phyloP scores from a whole-genome alignment of 1,139 yeast genomes.

The Zygosaccharomyces pseudobailii region DNA sequence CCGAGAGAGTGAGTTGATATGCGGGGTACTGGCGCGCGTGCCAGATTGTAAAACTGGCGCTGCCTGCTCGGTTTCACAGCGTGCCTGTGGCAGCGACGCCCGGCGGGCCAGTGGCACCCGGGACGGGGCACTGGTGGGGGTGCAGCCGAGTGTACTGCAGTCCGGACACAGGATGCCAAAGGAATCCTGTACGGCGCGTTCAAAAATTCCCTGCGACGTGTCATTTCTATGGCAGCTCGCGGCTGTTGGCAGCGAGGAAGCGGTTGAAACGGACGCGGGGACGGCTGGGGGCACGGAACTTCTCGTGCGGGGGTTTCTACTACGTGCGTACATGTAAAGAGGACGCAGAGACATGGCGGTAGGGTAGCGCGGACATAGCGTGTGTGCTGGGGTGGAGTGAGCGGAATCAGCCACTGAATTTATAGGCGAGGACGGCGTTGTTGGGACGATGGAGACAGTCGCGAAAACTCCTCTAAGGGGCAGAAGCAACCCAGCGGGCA shows the following conservation, averaged over 20 bases:
- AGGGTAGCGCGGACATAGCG: not conserved
- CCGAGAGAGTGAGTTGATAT: not conserved
- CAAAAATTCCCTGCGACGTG: conserved; percentile 18
- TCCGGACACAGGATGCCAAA: conserved; percentile 19
- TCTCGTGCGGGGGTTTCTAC: not conserved
- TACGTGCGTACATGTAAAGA: conserved; percentile 1
- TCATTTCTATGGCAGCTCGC: not conserved
- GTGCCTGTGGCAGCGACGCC: conserved; percentile 9
- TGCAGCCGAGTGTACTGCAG: not conserved
- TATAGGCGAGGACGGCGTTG: not conserved
- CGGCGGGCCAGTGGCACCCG: not conserved
- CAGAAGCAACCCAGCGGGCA: not conserved
- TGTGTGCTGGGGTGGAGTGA: not conserved
- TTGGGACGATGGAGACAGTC: not conserved
- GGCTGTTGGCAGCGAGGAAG: not conserved
- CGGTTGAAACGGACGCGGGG: not conserved
- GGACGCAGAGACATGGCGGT: conserved; percentile 1
- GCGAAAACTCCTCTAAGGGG: not conserved
- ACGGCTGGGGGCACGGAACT: not conserved
- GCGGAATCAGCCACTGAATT: not conserved
- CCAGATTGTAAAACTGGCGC: not conserved
- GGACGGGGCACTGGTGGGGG: not conserved
- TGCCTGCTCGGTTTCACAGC: conserved; percentile 1
- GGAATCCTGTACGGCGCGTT: conserved; percentile 30
- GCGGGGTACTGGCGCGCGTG: not conserved